Conservation (phyloP, 768 basidiomycete species). For the Russula brevipes region DNA sequence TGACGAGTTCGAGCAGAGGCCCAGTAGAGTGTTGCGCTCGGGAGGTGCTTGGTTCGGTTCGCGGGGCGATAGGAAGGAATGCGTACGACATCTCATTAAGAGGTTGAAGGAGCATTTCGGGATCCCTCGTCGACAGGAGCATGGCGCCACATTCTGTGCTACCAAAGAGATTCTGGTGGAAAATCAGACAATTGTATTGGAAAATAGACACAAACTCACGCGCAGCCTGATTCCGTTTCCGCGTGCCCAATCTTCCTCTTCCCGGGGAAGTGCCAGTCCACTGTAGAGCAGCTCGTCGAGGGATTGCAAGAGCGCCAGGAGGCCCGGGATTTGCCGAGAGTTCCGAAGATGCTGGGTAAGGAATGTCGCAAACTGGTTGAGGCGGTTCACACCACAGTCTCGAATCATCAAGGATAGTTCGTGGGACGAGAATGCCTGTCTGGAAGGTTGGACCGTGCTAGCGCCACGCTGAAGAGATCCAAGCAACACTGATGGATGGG, state of each 20-base stretch:
- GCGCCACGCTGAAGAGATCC: conserved; percentile 67
- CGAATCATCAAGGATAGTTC: conserved; percentile 70
- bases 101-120: conserved; percentile 49
- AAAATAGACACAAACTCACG: conserved; percentile 39
- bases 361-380: conserved; percentile 72
- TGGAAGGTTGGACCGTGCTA: conserved; percentile 67
- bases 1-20: conserved; percentile 62
- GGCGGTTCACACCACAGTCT: conserved; percentile 61
- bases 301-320: conserved; percentile 49
- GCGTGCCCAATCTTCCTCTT: conserved; percentile 70
- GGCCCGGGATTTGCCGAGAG: conserved; percentile 53
- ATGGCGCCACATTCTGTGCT: conserved; percentile 77
- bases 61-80: conserved; percentile 54
- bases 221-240: conserved; percentile 57
- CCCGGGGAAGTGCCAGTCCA: conserved; percentile 57
- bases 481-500: conserved; percentile 51
- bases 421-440: conserved; percentile 56
- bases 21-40: conserved; percentile 46
- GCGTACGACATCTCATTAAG: conserved; percentile 61
- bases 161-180: conserved; percentile 65
- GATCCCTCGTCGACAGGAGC: conserved; percentile 54
- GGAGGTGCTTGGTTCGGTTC: conserved; percentile 26
- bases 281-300: conserved; percentile 63
- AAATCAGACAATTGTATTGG: conserved; percentile 26
- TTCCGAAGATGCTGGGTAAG: conserved; percentile 58